These are phyloP conservation scores for Mycena sanguinolenta DNA, from an alignment of 768 basidiomycete genomes.

Conservation along the genomic window DNA sequence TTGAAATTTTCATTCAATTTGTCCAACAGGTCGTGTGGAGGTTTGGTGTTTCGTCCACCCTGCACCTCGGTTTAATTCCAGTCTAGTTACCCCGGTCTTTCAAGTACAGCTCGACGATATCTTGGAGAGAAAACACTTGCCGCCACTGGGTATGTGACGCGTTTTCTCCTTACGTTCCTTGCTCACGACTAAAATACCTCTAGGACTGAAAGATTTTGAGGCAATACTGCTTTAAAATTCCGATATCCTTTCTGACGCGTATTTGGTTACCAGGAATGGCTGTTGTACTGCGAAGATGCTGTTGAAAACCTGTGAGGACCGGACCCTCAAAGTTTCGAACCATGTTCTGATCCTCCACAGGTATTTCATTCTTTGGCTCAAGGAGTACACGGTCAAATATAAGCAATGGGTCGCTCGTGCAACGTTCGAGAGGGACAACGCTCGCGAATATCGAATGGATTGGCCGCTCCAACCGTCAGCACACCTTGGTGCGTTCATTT, in stretches of 20 bases:
- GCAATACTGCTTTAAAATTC: slow-evolving; percentile 39
- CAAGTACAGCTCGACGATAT: slow-evolving; percentile 81
- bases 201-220: slow-evolving; percentile 81
- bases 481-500: slow-evolving; percentile 49
- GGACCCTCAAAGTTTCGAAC: slow-evolving; percentile 14
- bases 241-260: neutral
- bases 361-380: slow-evolving; percentile 87
- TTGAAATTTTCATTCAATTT: slow-evolving; percentile 37
- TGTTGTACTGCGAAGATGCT: slow-evolving; percentile 81
- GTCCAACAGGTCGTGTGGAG: slow-evolving; percentile 75
- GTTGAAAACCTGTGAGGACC: slow-evolving; percentile 79
- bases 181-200: slow-evolving; percentile 12
- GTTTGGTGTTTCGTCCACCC: slow-evolving; percentile 42
- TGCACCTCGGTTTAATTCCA: slow-evolving; percentile 20
- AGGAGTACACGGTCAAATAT: slow-evolving; percentile 72
- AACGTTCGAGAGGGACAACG: slow-evolving; percentile 49
- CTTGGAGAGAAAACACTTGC: slow-evolving; percentile 81
- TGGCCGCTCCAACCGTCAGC: slow-evolving; percentile 62
- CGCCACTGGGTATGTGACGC: slow-evolving; percentile 69
- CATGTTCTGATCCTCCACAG: slow-evolving; percentile 48
- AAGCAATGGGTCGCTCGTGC: slow-evolving; percentile 57
- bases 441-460: slow-evolving; percentile 47
- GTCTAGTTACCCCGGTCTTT: slow-evolving; percentile 73
- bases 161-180: slow-evolving; percentile 3
- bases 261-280: slow-evolving; percentile 68